phyloP scores from a whole-genome alignment of 2,329 filamentous ascomycete genomes.

The Xylariaceae sp. region DNA sequence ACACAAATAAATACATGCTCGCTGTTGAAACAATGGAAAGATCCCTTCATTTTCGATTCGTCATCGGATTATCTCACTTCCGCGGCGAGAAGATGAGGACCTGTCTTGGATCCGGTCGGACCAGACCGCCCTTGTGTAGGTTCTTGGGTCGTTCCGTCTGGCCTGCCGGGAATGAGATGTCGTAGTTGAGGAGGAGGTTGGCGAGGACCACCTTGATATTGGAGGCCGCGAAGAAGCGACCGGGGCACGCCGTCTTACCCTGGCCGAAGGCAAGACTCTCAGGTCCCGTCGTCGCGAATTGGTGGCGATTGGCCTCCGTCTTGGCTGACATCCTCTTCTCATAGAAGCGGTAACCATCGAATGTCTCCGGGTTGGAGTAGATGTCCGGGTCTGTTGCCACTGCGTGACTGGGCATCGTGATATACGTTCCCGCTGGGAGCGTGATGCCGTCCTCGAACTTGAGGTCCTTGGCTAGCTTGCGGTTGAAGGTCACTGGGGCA shows the following conservation, averaged over 20 bases:
- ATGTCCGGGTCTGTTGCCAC: constrained; percentile 19
- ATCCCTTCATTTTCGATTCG: background rate
- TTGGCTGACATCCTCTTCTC: constrained; percentile 20
- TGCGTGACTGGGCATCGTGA: constrained; percentile 19
- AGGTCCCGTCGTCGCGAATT: constrained; percentile 19
- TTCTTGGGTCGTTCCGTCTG: constrained; percentile 21
- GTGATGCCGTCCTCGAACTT: constrained; percentile 18
- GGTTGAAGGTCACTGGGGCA: constrained; percentile 19
- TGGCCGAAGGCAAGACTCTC: constrained; percentile 20
- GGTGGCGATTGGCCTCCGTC: constrained; percentile 19
- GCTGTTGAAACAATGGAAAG: background rate
- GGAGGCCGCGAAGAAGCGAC: constrained; percentile 20
- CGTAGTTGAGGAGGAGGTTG: constrained; percentile 17
- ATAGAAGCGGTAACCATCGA: constrained; percentile 20
- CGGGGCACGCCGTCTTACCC: constrained; percentile 21
- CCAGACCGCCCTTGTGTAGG: constrained; percentile 19
- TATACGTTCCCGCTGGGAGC: constrained; percentile 18
- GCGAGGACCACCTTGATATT: constrained; percentile 21
- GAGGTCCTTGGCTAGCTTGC: constrained; percentile 13
- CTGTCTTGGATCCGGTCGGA: constrained; percentile 19
- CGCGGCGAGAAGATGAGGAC: constrained; percentile 18
- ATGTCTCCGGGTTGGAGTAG: constrained; percentile 19
- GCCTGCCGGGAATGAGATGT: constrained; percentile 19
- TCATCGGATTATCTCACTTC: constrained; percentile 1
- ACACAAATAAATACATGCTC: background rate